Conservation (phyloP, 163 green algal genomes). For the Dunaliella salina region DNA sequence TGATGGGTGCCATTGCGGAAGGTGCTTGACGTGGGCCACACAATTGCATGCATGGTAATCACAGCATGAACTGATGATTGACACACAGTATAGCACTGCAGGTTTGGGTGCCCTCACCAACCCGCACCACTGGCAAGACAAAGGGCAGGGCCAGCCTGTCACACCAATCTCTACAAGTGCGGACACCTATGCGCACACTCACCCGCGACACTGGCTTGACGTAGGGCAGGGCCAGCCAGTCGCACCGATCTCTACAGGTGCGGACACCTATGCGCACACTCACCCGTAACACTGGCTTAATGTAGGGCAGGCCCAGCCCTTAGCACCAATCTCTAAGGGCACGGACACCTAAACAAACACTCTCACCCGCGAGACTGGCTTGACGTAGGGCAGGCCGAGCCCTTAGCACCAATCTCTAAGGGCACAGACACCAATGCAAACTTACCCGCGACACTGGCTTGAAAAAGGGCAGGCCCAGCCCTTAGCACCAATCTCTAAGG, state of each 20-base stretch:
- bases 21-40: no score
- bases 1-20: no score
- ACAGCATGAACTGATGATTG: no score
- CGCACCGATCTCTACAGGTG: slow-evolving; percentile 52
- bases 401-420: no score
- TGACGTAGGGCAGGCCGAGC: no score
- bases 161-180: slow-evolving; percentile 55
- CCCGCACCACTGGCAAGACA: slow-evolving; percentile 27
- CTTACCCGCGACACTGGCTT: slow-evolving; percentile 34
- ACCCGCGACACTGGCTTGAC: slow-evolving; percentile 20
- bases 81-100: no score
- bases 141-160: slow-evolving; percentile 41
- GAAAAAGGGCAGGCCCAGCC: slow-evolving; percentile 41
- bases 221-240: slow-evolving; percentile 41
- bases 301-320: slow-evolving; percentile 41
- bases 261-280: slow-evolving; percentile 40
- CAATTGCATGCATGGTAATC: no score
- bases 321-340: slow-evolving; percentile 55
- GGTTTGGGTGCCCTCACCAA: no score
- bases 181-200: not conserved
- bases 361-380: slow-evolving; percentile 40
- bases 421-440: no score
- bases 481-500: slow-evolving; percentile 53
- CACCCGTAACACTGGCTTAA: slow-evolving; percentile 34
- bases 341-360: no score